phyloP scores from a whole-genome alignment of 148 eudicot genomes.

The Spergularia marina region DNA sequence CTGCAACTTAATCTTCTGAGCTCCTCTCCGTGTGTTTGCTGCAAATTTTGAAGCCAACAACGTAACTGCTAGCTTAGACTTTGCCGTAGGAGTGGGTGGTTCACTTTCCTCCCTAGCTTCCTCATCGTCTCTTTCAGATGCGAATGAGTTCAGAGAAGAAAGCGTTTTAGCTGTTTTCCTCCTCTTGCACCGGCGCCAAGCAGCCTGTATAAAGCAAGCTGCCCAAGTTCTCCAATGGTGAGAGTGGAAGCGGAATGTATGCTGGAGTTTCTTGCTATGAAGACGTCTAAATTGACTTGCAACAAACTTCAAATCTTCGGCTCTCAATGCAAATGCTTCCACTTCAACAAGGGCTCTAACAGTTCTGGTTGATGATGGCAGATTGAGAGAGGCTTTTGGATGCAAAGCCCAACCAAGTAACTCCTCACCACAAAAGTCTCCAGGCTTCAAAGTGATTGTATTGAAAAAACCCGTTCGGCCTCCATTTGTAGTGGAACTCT shows the following conservation, averaged over 20 bases:
- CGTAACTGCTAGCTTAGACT: slow-evolving; percentile 50
- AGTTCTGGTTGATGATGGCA: slow-evolving; percentile 80
- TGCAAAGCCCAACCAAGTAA: slow-evolving; percentile 80
- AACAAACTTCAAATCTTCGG: slow-evolving; percentile 75
- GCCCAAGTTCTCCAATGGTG: slow-evolving; percentile 97
- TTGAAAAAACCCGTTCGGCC: slow-evolving; percentile 85
- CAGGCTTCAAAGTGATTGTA: slow-evolving; percentile 58
- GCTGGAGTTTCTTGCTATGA: slow-evolving; percentile 86
- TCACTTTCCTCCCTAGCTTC: slow-evolving; percentile 40
- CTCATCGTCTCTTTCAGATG: slow-evolving; percentile 33
- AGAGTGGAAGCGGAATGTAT: slow-evolving; percentile 76
- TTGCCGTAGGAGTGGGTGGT: slow-evolving; percentile 27
- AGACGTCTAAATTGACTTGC: slow-evolving; percentile 80
- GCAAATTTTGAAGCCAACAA: slow-evolving; percentile 76
- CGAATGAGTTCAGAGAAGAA: slow-evolving; percentile 49
- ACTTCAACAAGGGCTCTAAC: slow-evolving; percentile 75
- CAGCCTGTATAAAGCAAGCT: slow-evolving; percentile 85
- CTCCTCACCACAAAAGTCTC: slow-evolving; percentile 93
- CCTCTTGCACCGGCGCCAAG: slow-evolving; percentile 72
- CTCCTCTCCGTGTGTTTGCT: slow-evolving; percentile 70
- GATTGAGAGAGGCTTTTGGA: slow-evolving; percentile 59
- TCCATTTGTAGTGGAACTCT: slow-evolving; percentile 83
- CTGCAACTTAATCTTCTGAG: slow-evolving; percentile 62
- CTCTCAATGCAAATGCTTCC: slow-evolving; percentile 76
- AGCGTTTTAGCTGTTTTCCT: slow-evolving; percentile 51